Evolutionary conservation across 2,329 filamentous ascomycete genomes (phyloP).

Genomic region (Penicillium brevicompactum): DNA sequence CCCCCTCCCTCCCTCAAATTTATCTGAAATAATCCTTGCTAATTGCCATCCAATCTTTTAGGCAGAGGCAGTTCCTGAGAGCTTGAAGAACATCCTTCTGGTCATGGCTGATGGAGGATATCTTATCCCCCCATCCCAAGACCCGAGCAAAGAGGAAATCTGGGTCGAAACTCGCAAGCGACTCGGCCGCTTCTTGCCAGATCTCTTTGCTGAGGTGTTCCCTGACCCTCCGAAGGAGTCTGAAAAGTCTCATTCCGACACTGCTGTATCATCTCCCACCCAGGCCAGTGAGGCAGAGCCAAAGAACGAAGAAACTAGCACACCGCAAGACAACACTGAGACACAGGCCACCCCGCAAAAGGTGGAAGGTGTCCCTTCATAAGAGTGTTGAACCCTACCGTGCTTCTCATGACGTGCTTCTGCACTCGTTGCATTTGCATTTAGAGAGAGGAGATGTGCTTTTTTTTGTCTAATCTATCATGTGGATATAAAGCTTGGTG

Average conservation of each 20-base stretch:
- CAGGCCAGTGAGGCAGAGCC: constrained; percentile 19
- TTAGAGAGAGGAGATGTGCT: constrained; percentile 14
- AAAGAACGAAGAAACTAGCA: constrained; percentile 9
- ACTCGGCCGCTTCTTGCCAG: constrained; percentile 62
- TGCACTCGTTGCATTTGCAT: constrained; percentile 15
- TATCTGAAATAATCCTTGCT: background rate
- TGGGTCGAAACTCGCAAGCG: constrained; percentile 65
- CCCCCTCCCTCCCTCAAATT: constrained; percentile 1
- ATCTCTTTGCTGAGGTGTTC: constrained; percentile 62
- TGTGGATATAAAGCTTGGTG: constrained; percentile 22
- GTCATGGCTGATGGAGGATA: constrained; percentile 92
- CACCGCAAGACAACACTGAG: constrained; percentile 3
- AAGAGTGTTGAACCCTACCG: background rate
- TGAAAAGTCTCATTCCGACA: constrained; percentile 19
- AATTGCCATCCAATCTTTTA: constrained; percentile 39
- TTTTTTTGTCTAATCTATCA: background rate
- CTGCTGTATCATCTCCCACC: constrained; percentile 21
- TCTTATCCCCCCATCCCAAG: constrained; percentile 67
- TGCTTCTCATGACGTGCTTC: background rate
- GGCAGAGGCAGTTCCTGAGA: constrained; percentile 94
- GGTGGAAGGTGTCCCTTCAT: constrained; percentile 3
- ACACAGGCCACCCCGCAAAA: constrained; percentile 1
- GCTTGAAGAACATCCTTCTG: constrained; percentile 90
- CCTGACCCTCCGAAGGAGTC: constrained; percentile 38
- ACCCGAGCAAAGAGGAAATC: constrained; percentile 53